A percentile compares a stretch with the other conserved stretches of the same genome.
Conservation (phyloP, 768 basidiomycete genomes). For the Boletus huronensis region DNA sequence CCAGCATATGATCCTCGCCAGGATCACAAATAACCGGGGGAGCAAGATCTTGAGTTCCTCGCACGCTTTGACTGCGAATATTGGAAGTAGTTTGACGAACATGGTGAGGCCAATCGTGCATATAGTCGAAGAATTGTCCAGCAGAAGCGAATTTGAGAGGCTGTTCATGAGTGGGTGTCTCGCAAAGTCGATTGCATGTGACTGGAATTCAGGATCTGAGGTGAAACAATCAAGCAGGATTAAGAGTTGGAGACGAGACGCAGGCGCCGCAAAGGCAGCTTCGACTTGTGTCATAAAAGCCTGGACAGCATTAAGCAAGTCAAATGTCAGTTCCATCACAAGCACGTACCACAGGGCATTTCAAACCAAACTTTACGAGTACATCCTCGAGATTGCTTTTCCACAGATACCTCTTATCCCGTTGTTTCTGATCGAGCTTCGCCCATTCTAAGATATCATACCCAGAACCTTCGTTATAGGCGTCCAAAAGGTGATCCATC, state of each 20-base stretch:
- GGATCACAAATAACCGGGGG: slow-evolving; percentile 61
- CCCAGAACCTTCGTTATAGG: slow-evolving; percentile 69
- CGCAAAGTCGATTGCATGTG: slow-evolving; percentile 49
- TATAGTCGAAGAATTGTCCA: slow-evolving; percentile 73
- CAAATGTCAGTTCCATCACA: slow-evolving; percentile 5
- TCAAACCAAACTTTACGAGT: slow-evolving; percentile 60
- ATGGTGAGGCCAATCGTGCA: slow-evolving; percentile 62
- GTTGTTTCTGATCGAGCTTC: slow-evolving; percentile 57
- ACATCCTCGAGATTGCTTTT: slow-evolving; percentile 77
- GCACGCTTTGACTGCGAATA: slow-evolving; percentile 62
- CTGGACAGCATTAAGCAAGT: slow-evolving; percentile 36
- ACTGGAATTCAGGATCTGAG: slow-evolving; percentile 50
- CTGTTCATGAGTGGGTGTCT: slow-evolving; percentile 60
- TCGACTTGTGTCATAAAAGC: slow-evolving; percentile 68
- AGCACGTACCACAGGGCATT: slow-evolving; percentile 58
- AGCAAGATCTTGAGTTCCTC: slow-evolving; percentile 55
- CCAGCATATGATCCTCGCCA: slow-evolving; percentile 76
- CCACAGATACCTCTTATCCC: slow-evolving; percentile 61
- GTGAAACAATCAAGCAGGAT: slow-evolving; percentile 62
- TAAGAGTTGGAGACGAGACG: slow-evolving; percentile 66
- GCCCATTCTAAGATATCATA: slow-evolving; percentile 76
- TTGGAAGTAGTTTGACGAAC: slow-evolving; percentile 69
- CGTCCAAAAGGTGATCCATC: slow-evolving; percentile 72
- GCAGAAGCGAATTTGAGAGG: slow-evolving; percentile 61
- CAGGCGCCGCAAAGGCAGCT: slow-evolving; percentile 55